These are phyloP conservation scores for Sphaerostilbella broomeana DNA, from an alignment of 2,329 filamentous ascomycete genomes.

Conservation along the genomic window DNA sequence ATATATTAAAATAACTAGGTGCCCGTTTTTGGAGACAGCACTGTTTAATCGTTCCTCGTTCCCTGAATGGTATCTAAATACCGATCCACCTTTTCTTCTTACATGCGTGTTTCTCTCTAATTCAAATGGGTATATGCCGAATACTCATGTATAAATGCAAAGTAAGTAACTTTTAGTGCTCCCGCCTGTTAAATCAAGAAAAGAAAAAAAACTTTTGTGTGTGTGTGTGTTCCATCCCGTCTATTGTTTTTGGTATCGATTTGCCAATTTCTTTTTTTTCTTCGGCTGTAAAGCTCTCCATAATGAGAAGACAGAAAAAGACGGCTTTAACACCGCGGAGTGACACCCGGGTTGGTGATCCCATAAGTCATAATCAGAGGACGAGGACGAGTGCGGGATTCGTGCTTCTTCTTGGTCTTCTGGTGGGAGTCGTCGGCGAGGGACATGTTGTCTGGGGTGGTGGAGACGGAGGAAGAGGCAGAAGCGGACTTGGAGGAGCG, in stretches of 20 bases:
- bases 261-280: too few species aligned
- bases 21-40: too few species aligned
- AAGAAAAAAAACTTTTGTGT: constrained; percentile 6
- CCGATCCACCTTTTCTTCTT: neutral
- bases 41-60: too few species aligned
- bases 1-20: too few species aligned
- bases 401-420: constrained; percentile 5
- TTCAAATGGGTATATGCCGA: constrained; percentile 9
- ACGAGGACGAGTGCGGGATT: neutral
- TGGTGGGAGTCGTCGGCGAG: constrained; percentile 1
- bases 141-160: constrained; percentile 4
- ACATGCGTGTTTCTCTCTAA: constrained; percentile 3
- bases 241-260: too few species aligned
- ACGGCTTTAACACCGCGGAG: too few species aligned
- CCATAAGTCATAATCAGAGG: neutral
- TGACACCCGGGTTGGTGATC: too few species aligned
- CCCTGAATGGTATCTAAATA: neutral
- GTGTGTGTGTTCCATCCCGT: too few species aligned
- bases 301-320: too few species aligned
- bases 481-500: constrained; percentile 2
- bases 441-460: constrained; percentile 9
- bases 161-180: too few species aligned
- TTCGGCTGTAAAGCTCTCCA: too few species aligned
- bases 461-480: neutral
- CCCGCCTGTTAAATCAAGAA: too few species aligned